phyloP scores from a whole-genome alignment of 345 rosid genomes.

The Citrus hindsii region DNA sequence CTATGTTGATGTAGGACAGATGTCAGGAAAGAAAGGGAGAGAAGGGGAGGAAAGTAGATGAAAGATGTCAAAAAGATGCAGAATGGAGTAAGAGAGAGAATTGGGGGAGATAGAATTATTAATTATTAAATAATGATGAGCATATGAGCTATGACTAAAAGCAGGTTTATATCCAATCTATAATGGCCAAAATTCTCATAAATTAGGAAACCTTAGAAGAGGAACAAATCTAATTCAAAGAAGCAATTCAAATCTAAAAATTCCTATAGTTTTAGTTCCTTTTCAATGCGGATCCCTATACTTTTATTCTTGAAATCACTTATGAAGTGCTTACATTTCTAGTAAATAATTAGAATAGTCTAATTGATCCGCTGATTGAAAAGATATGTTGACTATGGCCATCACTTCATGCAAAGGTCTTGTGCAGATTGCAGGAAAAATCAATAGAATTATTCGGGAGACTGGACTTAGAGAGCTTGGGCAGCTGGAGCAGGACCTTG shows the following conservation, averaged over 20 bases:
- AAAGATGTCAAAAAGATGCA: too few relatives aligned
- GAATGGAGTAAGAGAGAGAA: too few relatives aligned
- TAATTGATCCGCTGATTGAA: neutral
- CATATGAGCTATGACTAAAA: neutral
- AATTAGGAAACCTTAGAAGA: neutral
- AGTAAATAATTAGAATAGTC: neutral
- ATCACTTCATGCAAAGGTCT: neutral
- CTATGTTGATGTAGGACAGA: too few relatives aligned
- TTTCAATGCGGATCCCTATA: neutral
- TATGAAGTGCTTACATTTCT: neutral
- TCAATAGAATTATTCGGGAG: constrained; percentile 74
- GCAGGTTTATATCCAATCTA: neutral
- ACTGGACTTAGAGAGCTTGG: constrained; percentile 83
- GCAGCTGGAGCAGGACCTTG: constrained; percentile 94
- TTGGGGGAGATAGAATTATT: neutral
- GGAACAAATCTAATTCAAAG: too few relatives aligned
- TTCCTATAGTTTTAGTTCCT: neutral
- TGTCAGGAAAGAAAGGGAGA: too few relatives aligned
- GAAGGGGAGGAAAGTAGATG: too few relatives aligned
- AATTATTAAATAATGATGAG: neutral
- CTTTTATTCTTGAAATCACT: neutral
- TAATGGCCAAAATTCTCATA: neutral
- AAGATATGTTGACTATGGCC: neutral
- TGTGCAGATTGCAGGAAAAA: constrained; percentile 87
- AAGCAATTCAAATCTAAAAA: neutral